Evolutionary conservation across 768 basidiomycete species (phyloP).

Genomic region (Neoboletus subvelutipes): DNA sequence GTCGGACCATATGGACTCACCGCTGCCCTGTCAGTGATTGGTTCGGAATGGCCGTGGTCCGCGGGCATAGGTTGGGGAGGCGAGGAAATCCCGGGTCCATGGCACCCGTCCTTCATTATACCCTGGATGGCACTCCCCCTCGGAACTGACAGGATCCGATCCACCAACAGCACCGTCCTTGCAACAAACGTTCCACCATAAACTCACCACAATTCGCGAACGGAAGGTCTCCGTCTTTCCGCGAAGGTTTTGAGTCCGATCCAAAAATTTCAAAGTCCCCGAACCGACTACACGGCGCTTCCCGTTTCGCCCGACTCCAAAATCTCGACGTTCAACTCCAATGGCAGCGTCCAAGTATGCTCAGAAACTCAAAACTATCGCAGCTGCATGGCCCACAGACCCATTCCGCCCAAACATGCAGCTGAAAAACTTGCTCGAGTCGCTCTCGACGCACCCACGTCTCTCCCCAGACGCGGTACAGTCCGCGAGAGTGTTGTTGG

Average conservation of each 20-base stretch:
- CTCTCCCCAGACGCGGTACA: slow-evolving; percentile 61
- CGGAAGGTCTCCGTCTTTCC: neutral
- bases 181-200: neutral
- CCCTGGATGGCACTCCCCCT: neutral
- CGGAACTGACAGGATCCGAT: neutral
- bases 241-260: slow-evolving; percentile 27
- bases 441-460: slow-evolving; percentile 66
- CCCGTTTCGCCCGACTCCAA: neutral
- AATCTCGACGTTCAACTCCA: neutral
- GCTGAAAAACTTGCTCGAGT: slow-evolving; percentile 60
- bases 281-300: neutral
- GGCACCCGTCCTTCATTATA: neutral
- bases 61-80: neutral
- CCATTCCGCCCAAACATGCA: slow-evolving; percentile 79
- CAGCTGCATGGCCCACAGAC: slow-evolving; percentile 64
- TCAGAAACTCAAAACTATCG: slow-evolving; percentile 54
- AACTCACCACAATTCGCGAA: neutral
- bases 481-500: slow-evolving; percentile 53
- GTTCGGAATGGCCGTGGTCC: neutral
- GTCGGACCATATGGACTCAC: neutral
- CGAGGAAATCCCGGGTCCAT: neutral
- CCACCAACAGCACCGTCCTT: neutral
- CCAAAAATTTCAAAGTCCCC: slow-evolving; percentile 8
- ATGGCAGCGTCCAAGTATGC: slow-evolving; percentile 40
- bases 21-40: neutral